Base-by-base conservation (phyloP, 1,284 basidiomycete genomes). In the Sanghuangporus baumii region DNA sequence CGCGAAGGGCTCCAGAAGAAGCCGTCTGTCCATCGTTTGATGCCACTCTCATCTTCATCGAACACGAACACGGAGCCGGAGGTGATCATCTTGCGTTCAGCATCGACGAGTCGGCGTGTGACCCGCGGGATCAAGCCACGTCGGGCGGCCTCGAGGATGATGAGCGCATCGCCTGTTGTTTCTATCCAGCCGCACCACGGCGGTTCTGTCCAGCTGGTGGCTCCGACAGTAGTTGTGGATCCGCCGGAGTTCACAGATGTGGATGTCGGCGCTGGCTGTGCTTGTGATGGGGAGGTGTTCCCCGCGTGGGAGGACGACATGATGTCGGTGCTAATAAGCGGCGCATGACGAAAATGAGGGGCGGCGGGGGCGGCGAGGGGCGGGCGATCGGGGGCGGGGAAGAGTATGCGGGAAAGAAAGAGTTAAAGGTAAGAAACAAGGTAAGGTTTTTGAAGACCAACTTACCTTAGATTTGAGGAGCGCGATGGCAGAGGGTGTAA, bases 1-100 rank as follows among this genome's bases (percentile, higher is more conserved):
- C 93, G 80, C 64, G 88, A 87, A 1, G 89, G 89, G 67, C 86
- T 88, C 96, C 96, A 98, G 70, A 93, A 91, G 73, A 94, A 89
- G 5, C 96, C 96, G 75, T 99, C 96, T 0, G 96, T 99, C 96
- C 96, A 98, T 57, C 96, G 84, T 78, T 97, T 98, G 80, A 99
- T 98, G 41, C 95, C 95, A 70, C 93, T 94, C 75, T 98, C 94
- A 69, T 93, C 89, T 78, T 98, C 96, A 74, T 99, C 94, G 73
- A 98, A 98, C 64, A 98, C 96, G 71, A 98, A 99, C 37, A 99
- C 93, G 3, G 92, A 91, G 62, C 96, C 96, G 7, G 91, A 94
- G 36, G 88, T 86, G 71, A 99, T 96, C 86, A 96, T 92, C 69
- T 87, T 90, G 64, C 93, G 84, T 75, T 99, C 96, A 48, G 91